Evolutionary conservation across 129 eudicot genomes (phyloP), one percentile per base, ranked within the genome.

Genomic region (Pseudognaphalium luteoalbum): DNA sequence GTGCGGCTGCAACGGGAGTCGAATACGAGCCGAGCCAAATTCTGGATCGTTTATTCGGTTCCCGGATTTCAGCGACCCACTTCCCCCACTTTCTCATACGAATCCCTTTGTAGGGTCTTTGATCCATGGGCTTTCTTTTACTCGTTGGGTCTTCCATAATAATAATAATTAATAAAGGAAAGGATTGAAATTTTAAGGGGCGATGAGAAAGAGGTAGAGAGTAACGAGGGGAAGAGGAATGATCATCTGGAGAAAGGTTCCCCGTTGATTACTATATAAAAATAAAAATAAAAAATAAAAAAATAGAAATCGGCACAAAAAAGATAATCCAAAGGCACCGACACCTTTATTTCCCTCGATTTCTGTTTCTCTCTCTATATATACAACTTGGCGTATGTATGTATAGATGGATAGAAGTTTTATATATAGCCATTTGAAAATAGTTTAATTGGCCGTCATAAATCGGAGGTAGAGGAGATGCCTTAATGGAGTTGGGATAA

Each of bases 71-170:
- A 8, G 91, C 91, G 25, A 86, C 90, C 90, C 90, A 86, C 65
- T 87, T 87, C 62, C 91, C 91, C 91, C 91, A 87, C 80, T 87
- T 87, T 47, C 91, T 83, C 91, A 87, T 87, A 59, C 91, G 82
- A 19, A 87, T 87, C 52, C 88, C 91, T 63, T 82, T 87, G 81
- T 87, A 87, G 0, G 81, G 83, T 74, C 78, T 76, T 57, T 57
- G 62, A 65, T 83, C 77, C 29, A 76, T 78, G 77, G 47, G 44
- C 71, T 83, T 78, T 51, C 78, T 47, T 63, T 60, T 83, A 47
- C 73, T 70, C 4, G 39, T 61, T 25, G 73, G 56, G 4, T 29
- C 76, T 34, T 87, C 91, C 91, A 88, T 85, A 29, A 33, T 73
- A 50, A 6, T 77, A 17, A 6, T 21, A 5, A 7, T 7, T 0